Evolutionary conservation across 2,329 filamentous ascomycete genomes (phyloP).

Genomic region (Aspergillus texensis): DNA sequence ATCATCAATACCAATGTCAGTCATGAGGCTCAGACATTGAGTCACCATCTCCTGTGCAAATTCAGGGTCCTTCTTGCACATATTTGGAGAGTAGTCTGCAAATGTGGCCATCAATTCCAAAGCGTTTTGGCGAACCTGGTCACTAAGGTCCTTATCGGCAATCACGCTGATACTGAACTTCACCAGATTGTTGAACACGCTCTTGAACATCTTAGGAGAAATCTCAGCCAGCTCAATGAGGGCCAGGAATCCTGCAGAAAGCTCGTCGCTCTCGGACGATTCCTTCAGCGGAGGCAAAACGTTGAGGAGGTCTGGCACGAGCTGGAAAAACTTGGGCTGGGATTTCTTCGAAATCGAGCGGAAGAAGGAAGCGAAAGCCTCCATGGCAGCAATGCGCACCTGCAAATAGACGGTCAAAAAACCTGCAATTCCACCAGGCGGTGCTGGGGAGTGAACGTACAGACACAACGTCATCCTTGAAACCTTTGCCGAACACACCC

Average conservation of each 20-base stretch:
- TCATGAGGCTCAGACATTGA: slow-evolving; percentile 97
- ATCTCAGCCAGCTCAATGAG: slow-evolving; percentile 93
- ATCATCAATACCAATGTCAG: slow-evolving; percentile 90
- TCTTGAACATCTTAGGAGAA: slow-evolving; percentile 97
- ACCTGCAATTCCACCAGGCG: neutral
- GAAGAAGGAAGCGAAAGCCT: slow-evolving; percentile 96
- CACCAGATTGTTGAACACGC: slow-evolving; percentile 88
- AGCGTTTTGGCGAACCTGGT: slow-evolving; percentile 89
- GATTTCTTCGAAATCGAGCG: slow-evolving; percentile 84
- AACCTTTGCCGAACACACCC: slow-evolving; percentile 85
- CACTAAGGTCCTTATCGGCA: slow-evolving; percentile 90
- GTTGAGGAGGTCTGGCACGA: slow-evolving; percentile 90
- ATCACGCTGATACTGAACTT: slow-evolving; percentile 92
- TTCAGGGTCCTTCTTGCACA: slow-evolving; percentile 91
- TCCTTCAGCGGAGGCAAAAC: slow-evolving; percentile 94
- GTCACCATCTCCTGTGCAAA: slow-evolving; percentile 98
- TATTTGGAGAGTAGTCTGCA: slow-evolving; percentile 87
- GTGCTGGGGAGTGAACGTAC: slow-evolving; percentile 51
- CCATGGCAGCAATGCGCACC: slow-evolving; percentile 92
- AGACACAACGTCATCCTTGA: slow-evolving; percentile 81
- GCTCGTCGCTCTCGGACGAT: slow-evolving; percentile 82
- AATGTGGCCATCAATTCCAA: slow-evolving; percentile 98
- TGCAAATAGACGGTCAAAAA: slow-evolving; percentile 39
- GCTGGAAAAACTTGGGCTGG: slow-evolving; percentile 81
- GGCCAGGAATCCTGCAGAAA: slow-evolving; percentile 85